These are phyloP conservation scores for Fusarium siculi DNA, from an alignment of 2,329 filamentous ascomycete genomes.

Conservation along the genomic window DNA sequence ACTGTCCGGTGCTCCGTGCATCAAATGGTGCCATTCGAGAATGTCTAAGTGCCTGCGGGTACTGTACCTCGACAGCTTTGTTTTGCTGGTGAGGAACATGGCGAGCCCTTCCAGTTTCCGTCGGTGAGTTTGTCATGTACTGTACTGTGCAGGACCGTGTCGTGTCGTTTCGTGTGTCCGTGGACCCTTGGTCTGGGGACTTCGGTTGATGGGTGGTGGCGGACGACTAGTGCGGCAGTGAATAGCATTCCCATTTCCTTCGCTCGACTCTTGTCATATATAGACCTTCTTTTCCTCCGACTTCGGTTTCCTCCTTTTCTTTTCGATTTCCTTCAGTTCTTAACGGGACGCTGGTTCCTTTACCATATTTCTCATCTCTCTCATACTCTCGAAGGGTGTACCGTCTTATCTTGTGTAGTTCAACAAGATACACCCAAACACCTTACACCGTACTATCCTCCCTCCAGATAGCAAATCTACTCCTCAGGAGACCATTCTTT, in stretches of 20 bases:
- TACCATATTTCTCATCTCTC: not conserved
- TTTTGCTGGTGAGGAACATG: conserved; percentile 11
- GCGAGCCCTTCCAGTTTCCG: conserved; percentile 23
- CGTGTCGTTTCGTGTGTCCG: not conserved
- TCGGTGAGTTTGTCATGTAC: conserved; percentile 12
- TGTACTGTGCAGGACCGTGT: conserved; percentile 8
- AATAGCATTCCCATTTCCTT: conserved; percentile 12
- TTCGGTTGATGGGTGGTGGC: conserved; percentile 20
- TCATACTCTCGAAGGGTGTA: not conserved
- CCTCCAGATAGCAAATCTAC: not conserved
- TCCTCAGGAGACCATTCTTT: not conserved
- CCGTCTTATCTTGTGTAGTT: not conserved
- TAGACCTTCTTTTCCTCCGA: conserved; percentile 25
- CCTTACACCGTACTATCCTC: not conserved
- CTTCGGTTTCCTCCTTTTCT: not conserved
- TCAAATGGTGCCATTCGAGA: conserved; percentile 27
- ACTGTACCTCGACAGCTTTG: conserved; percentile 17
- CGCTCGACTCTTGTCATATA: conserved; percentile 19
- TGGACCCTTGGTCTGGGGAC: conserved; percentile 1
- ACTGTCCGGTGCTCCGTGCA: conserved; percentile 27
- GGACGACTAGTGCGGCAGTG: conserved; percentile 4
- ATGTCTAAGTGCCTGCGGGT: conserved; percentile 8
- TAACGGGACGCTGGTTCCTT: conserved; percentile 6
- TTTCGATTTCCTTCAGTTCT: not conserved
- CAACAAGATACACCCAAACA: not conserved